Evolutionary conservation across 2,329 filamentous ascomycete species (phyloP), one percentile per base, ranked within the genome.

Genomic region (Colletotrichum sp.): DNA sequence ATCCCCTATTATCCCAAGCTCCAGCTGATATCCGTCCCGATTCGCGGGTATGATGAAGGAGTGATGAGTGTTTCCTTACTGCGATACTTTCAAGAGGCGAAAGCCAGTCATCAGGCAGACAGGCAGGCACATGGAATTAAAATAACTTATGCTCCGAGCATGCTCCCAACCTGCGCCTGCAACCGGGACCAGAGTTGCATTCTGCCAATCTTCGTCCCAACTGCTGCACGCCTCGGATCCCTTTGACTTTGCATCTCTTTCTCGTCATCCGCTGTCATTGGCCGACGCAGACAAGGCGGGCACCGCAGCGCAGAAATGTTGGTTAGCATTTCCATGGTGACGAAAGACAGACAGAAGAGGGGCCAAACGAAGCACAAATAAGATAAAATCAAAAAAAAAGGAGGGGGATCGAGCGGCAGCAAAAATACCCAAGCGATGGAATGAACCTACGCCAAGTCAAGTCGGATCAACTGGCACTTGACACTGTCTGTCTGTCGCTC

Each of bases 171-270:
- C 43, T 48, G 43, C 43, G n/a, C 43, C 43, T 48, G 43, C 43
- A 52, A 52, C 43, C 12, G 63, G 30, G 60, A 26, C 36, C 26
- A 75, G 68, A 72, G 68, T 72, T 55, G 69, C 69, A 75, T 72
- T 52, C 55, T 63, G 55, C n/a, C 55, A 63, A 68, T 72, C 39
- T 63, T 73, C 64, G 64, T 69, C 70, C 73, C 64, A 73, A 60
- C 64, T 34, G 43, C 43, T 52, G 39, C 63, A 75, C 55, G 7
- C 3, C 34, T 66, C 32, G 61, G 61, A 28, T 36, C 30, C 30
- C 12, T 32, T 60, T 28, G 57, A n/a, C n/a, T 63, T 63, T 36
- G n/a, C 18, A 14, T 63, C 26, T n/a, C 16, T 32, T 36, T 16
- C n/a, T 21, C n/a, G 14, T 34, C 18, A 13, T 12, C 21, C 18